Evolutionary conservation across 306 rosid genomes (phyloP), one percentile per base, ranked within the genome.

Genomic region (Cucurbita ficifolia): DNA sequence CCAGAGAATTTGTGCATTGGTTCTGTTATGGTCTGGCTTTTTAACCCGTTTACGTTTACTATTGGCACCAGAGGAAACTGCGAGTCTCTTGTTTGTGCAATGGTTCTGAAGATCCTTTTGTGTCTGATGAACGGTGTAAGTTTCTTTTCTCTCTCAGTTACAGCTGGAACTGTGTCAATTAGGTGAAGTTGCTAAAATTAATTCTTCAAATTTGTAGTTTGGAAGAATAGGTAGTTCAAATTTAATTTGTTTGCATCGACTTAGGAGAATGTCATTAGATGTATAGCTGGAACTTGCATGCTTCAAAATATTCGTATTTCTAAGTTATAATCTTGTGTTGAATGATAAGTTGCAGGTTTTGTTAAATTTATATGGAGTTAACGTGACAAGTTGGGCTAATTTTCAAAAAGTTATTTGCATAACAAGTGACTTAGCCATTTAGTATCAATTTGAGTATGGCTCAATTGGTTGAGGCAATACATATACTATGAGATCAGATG

Each of bases 31-130:
- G 77, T 78, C 29, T 94, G 96, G 96, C 91, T 94, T 70, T 89
- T 91, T 78, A 90, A 94, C 80, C 99, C 96, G 38, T 91, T 91
- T 75, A 94, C 96, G 14, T 91, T 94, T 82, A 94, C 99, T 35
- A 91, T 91, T 33, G 97, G 96, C 73, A 94, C 97, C 53, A 84
- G 97, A 17, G 97, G 96, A 52, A 94, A 94, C 86, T 91, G 97
- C 77, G 97, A 94, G 83, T 95, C 99, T 39, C 57, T 91, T 85
- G 99, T 89, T 67, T 94, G 97, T 84, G 96, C 95, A 39, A 55
- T 83, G 90, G 79, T 91, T 76, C 84, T 89, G 78, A 89, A 97
- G 96, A 83, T 89, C 83, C 60, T 89, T 69, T 78, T 87, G 57
- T 94, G 99, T 78, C 92, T 91, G 58, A 80, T 91, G 97, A 87